phyloP scores from a whole-genome alignment of 257 asterid genomes.

The Ballota nigra region DNA sequence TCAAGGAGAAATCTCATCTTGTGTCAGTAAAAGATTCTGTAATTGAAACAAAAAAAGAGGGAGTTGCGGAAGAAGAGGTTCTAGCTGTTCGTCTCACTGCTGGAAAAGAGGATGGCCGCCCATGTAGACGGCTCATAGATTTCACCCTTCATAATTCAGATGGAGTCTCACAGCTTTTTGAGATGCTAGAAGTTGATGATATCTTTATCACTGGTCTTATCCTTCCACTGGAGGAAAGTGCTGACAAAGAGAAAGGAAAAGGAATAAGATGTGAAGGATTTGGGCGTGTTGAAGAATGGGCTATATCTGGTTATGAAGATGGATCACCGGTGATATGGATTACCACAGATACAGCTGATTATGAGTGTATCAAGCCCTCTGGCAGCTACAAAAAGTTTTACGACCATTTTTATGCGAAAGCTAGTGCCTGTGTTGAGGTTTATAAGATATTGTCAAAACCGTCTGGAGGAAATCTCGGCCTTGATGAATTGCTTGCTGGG shows the following conservation, averaged over 20 bases:
- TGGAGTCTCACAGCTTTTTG: constrained; percentile 79
- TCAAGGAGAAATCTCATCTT: constrained; percentile 61
- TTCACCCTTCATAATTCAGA: constrained; percentile 63
- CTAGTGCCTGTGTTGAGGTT: constrained; percentile 74
- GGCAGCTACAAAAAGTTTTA: constrained; percentile 69
- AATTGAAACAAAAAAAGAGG: constrained; percentile 57
- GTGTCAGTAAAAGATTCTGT: constrained; percentile 48
- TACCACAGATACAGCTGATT: constrained; percentile 77
- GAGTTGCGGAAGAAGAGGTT: constrained; percentile 62
- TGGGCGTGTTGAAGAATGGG: constrained; percentile 94
- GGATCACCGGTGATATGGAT: constrained; percentile 88
- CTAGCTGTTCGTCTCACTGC: constrained; percentile 74
- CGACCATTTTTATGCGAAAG: constrained; percentile 83
- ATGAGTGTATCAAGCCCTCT: constrained; percentile 81
- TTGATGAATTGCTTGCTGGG: constrained; percentile 93
- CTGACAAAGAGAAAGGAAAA: constrained; percentile 53
- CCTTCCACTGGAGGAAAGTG: constrained; percentile 66
- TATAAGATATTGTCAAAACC: constrained; percentile 69
- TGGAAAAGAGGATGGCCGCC: constrained; percentile 63
- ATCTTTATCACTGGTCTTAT: constrained; percentile 68
- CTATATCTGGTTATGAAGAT: constrained; percentile 94
- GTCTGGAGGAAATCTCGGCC: constrained; percentile 64
- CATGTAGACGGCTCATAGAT: constrained; percentile 73
- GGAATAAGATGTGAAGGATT: constrained; percentile 80
- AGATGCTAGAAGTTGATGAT: constrained; percentile 82